phyloP scores from a whole-genome alignment of 768 basidiomycete species.

The Phanerochaete carnosa region DNA sequence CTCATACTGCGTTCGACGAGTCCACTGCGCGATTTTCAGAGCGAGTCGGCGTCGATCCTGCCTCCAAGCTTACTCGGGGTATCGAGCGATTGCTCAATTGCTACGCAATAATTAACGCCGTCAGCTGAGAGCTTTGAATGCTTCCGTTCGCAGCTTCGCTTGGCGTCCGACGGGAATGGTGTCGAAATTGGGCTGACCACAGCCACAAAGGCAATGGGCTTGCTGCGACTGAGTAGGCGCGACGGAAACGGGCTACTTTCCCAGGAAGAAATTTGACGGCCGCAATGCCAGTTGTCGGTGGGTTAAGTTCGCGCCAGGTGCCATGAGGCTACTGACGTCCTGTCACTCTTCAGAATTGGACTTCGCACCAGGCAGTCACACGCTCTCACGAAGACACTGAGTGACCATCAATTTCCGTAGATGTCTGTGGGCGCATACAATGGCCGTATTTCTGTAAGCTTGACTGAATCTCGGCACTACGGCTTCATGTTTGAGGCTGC shows the following conservation, averaged over 20 bases:
- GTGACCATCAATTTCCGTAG: neutral
- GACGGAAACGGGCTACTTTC: neutral
- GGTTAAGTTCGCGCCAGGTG: neutral
- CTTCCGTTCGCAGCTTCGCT: no score
- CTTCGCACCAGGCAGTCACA: neutral
- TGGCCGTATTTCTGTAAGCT: neutral
- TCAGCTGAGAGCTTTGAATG: no score
- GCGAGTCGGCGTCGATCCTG: no score
- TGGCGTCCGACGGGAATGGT: no score
- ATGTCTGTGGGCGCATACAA: neutral
- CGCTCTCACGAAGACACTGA: neutral
- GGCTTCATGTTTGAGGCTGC: neutral
- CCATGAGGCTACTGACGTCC: slow-evolving; percentile 16
- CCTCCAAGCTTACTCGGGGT: no score
- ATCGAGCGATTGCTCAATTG: no score
- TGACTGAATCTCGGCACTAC: neutral
- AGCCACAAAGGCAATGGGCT: no score
- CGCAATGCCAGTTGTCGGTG: neutral
- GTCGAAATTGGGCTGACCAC: no score
- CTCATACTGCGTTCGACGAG: no score
- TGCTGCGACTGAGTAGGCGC: neutral
- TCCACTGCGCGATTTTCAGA: no score
- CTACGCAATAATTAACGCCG: no score
- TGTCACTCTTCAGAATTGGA: neutral
- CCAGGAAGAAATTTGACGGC: neutral